Conservation (phyloP, 106 monocot genomes). For the Chionographis japonica region DNA sequence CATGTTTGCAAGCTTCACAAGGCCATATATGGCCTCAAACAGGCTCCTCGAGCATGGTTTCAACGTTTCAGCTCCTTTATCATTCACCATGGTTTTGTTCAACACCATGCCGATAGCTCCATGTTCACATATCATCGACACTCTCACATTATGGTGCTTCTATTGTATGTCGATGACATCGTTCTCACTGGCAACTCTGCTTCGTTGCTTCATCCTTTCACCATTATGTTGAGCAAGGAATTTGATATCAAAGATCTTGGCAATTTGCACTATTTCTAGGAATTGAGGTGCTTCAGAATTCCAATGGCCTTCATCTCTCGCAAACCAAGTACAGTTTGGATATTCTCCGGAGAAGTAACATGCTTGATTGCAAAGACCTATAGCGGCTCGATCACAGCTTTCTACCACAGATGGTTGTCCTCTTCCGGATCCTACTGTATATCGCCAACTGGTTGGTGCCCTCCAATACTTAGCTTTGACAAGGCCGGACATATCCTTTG, state of each 20-base stretch:
- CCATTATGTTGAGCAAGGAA: no score
- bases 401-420: not conserved
- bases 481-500: no score
- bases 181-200: not conserved
- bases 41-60: not conserved
- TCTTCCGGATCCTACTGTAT: not conserved
- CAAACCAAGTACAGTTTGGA: not conserved
- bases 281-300: not conserved
- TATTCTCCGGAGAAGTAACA: no score
- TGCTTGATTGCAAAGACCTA: no score
- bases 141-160: not conserved
- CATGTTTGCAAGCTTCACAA: not conserved
- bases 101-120: not conserved
- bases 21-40: not conserved
- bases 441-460: not conserved
- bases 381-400: no score
- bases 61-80: not conserved
- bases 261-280: not conserved
- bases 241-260: not conserved
- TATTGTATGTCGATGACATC: not conserved
- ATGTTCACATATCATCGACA: not conserved
- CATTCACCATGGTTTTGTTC: not conserved
- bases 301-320: not conserved
- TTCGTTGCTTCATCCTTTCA: no score
- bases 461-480: no score